Evolutionary conservation across 2,329 filamentous ascomycete species (phyloP).

Genomic region (Xylaria sp.): DNA sequence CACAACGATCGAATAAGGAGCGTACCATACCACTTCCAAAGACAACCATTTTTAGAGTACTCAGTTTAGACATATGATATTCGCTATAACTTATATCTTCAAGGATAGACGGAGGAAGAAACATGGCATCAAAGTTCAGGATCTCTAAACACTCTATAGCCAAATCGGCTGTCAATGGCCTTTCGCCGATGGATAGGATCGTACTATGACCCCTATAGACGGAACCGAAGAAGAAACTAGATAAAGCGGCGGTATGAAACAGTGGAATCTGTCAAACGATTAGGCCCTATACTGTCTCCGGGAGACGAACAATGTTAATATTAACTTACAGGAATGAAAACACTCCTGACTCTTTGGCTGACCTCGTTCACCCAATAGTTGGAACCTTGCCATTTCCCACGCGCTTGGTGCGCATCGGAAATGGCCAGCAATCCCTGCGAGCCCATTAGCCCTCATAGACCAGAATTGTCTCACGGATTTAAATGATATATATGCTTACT

Average conservation of each 20-base stretch:
- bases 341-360: conserved; percentile 19
- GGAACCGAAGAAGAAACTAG: conserved; percentile 6
- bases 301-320: too few relatives aligned
- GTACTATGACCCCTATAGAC: conserved; percentile 43
- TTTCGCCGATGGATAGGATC: conserved; percentile 41
- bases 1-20: neutral
- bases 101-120: conserved; percentile 39
- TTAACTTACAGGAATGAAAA: conserved; percentile 26
- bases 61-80: conserved; percentile 33
- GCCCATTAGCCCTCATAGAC: neutral
- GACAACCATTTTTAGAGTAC: conserved; percentile 1
- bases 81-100: conserved; percentile 31
- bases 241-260: conserved; percentile 27
- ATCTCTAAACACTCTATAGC: conserved; percentile 42
- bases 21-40: conserved; percentile 16
- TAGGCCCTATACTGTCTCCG: neutral
- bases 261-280: conserved; percentile 16
- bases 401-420: conserved; percentile 13
- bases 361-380: conserved; percentile 13
- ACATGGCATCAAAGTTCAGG: conserved; percentile 34
- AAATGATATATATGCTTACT: neutral
- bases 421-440: conserved; percentile 24
- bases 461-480: neutral
- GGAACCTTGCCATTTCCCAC: conserved; percentile 15
- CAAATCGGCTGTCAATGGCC: conserved; percentile 44